Base-by-base conservation (phyloP, 345 rosid genomes). In the Citrus sinensis region DNA sequence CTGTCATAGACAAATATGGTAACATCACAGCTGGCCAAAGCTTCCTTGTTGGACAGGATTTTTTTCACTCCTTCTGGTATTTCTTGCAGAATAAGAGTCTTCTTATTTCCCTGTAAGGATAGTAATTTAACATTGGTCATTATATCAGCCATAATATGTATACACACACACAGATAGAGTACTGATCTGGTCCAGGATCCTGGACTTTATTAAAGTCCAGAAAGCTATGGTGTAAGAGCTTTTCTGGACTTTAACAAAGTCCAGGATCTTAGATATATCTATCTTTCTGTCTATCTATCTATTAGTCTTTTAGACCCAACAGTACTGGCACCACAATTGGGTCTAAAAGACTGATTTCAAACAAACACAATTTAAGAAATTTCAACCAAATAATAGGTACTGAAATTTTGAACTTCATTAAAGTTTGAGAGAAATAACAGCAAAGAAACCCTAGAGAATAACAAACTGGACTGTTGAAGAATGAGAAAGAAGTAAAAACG, bases 1-100 rank as follows among this genome's bases (percentile, higher is more conserved):
- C 90, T 82, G 80, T 93, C 98, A 79, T 86, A 90, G 42, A 90
- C 87, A 87, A 93, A 87, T 71, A 90, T 88, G 71, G 92, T 92
- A 55, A 89, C 92, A 84, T 93, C 93, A 83, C 90, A 88, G 63
- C 87, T 82, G 34, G 97, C 90, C 83, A 92, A 80, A 74, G 88
- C 81, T 68, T 92, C 89, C 78, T 85, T 85, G 72, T 77, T 83
- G 17, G 88, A 83, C 22, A 90, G 76, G 68, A 90, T 30, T 74
- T 87, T 83, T 69, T 86, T 85, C 10, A 86, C 86, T 71, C 85
- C 91, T 64, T 90, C 97, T 66, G 97, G 89, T 80, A 93, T 88
- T 80, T 93, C 98, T 71, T 79, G 89, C 85, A 92, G 80, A 78
- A 89, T 83, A 70, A 92, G 92, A 22, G 93, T 90, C 89, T 87